These are phyloP conservation scores for Fraxinus dipetala DNA, from an alignment of 305 asterid species.

Conservation along the genomic window DNA sequence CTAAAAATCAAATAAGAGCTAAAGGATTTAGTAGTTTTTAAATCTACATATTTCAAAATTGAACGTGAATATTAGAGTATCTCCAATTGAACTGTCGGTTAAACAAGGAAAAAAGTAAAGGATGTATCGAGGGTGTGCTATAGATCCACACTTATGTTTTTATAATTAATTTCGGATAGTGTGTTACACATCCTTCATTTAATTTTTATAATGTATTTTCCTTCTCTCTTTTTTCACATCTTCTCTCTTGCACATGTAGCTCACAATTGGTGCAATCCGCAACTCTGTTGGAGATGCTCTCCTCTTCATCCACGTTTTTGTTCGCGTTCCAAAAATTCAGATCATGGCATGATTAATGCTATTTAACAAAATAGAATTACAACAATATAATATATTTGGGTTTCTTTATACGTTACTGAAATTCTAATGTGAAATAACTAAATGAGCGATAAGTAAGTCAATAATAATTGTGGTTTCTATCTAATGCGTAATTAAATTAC, in stretches of 20 bases:
- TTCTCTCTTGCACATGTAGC: neutral
- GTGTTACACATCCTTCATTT: neutral
- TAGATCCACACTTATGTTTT: neutral
- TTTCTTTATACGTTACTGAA: neutral
- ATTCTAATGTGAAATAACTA: no score
- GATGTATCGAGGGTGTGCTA: neutral
- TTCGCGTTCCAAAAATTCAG: no score
- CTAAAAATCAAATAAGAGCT: neutral
- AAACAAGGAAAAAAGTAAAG: neutral
- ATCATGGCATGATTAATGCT: neutral
- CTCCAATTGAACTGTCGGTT: neutral
- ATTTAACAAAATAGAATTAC: neutral
- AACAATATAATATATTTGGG: neutral
- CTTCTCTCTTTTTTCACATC: neutral
- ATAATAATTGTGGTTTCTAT: no score
- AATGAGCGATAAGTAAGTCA: neutral
- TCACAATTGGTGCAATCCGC: neutral
- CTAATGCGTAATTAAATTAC: no score
- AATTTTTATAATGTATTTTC: no score
- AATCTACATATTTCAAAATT: neutral
- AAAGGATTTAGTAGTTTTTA: neutral
- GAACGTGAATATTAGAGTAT: neutral
- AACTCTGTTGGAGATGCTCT: neutral
- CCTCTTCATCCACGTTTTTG: neutral
- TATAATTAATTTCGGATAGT: neutral